Evolutionary conservation across 225 moss, liverwort and hornwort species (phyloP).

Genomic region (Lunularia cruciata): DNA sequence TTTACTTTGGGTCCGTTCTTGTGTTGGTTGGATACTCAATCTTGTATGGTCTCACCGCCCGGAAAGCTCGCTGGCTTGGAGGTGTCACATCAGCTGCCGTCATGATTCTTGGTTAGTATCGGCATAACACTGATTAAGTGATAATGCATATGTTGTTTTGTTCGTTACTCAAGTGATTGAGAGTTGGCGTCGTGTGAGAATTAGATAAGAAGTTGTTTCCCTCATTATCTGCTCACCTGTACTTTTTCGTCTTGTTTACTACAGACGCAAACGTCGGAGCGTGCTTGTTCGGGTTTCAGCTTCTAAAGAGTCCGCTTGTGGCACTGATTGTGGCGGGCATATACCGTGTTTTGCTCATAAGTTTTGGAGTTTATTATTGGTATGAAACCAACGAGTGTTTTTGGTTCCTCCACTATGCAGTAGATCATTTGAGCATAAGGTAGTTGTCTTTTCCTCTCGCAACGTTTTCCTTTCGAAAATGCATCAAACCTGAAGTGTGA

Average conservation of each 20-base stretch:
- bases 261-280: slow-evolving; percentile 92
- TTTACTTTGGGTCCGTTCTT: slow-evolving; percentile 77
- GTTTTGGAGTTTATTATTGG: slow-evolving; percentile 95
- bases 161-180: too few species aligned
- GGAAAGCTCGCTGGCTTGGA: slow-evolving; percentile 85
- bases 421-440: too few species aligned
- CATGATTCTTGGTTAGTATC: slow-evolving; percentile 74
- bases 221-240: not conserved
- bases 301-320: slow-evolving; percentile 83
- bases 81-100: slow-evolving; percentile 90
- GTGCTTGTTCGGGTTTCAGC: slow-evolving; percentile 91
- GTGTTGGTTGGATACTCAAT: slow-evolving; percentile 76
- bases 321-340: slow-evolving; percentile 84
- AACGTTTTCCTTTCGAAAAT: too few species aligned
- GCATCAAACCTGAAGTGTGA: too few species aligned
- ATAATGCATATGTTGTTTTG: too few species aligned
- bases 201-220: not conserved
- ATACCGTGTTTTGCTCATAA: slow-evolving; percentile 83
- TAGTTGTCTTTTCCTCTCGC: too few species aligned
- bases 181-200: too few species aligned
- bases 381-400: slow-evolving; percentile 17
- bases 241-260: not conserved
- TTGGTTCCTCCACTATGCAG: not conserved
- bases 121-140: too few species aligned
- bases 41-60: slow-evolving; percentile 83